phyloP scores from a whole-genome alignment of 441 rosid species.

The Brassica balearica region DNA sequence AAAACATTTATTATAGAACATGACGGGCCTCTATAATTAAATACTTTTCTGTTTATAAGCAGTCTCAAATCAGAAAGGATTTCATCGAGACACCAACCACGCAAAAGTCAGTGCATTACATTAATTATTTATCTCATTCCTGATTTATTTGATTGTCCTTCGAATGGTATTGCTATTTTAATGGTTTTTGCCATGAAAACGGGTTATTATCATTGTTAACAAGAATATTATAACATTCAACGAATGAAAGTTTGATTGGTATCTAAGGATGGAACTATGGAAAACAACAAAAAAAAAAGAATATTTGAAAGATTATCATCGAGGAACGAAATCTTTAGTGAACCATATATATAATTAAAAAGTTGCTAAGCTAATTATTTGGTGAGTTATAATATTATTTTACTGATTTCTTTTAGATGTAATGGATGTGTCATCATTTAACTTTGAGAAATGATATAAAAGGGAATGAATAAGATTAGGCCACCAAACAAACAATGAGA shows the following conservation, averaged over 20 bases:
- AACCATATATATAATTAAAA: constrained; percentile 11
- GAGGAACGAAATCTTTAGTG: constrained; percentile 15
- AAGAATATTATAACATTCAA: not conserved
- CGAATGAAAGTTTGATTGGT: not conserved
- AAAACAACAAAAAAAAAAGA: constrained; percentile 1
- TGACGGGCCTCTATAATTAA: constrained; percentile 21
- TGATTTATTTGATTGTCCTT: not conserved
- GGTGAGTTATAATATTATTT: constrained; percentile 19
- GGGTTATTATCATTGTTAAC: not conserved
- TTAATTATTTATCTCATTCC: not conserved
- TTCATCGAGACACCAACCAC: constrained; percentile 33
- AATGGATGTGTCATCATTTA: constrained; percentile 28
- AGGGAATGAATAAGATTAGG: constrained; percentile 37
- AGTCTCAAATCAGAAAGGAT: constrained; percentile 14
- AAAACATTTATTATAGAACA: constrained; percentile 33
- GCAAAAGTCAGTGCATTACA: not conserved
- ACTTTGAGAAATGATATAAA: not conserved
- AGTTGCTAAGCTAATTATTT: constrained; percentile 30
- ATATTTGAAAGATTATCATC: not conserved
- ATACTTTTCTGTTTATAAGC: not conserved
- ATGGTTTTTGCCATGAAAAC: constrained; percentile 1
- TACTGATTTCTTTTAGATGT: not conserved
- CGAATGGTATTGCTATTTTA: not conserved
- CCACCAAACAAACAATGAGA: constrained; percentile 45
- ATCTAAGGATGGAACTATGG: constrained; percentile 13